phyloP scores from a whole-genome alignment of 768 basidiomycete species.

The Suillus lakei region DNA sequence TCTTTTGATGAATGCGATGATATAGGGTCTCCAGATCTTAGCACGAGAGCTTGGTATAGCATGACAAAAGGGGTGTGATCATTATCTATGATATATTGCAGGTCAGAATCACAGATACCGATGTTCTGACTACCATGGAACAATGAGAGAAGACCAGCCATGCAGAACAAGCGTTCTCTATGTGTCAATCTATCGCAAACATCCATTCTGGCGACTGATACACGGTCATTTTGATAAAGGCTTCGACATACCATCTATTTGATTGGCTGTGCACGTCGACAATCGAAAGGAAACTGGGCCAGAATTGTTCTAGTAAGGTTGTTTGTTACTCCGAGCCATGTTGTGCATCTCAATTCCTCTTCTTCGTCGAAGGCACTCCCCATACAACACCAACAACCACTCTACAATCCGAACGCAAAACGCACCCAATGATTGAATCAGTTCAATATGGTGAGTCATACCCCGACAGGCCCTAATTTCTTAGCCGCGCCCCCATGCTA shows the following conservation, averaged over 20 bases:
- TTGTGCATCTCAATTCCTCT: too few relatives aligned
- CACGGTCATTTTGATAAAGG: conserved; percentile 29
- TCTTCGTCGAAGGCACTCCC: too few relatives aligned
- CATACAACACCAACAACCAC: too few relatives aligned
- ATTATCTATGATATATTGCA: background rate
- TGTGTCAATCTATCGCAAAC: conserved; percentile 90
- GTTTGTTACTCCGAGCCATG: too few relatives aligned
- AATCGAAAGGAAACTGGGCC: background rate
- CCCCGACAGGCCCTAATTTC: too few relatives aligned
- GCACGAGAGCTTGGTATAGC: background rate
- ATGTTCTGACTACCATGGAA: conserved; percentile 56
- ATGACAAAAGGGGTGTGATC: background rate
- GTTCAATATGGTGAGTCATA: too few relatives aligned
- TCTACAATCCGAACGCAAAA: too few relatives aligned
- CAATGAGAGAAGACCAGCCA: conserved; percentile 64
- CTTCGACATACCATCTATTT: too few relatives aligned
- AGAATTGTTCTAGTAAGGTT: too few relatives aligned
- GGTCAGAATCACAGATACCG: background rate
- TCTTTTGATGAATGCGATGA: background rate
- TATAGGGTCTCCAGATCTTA: conserved; percentile 1
- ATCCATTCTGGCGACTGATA: conserved; percentile 74
- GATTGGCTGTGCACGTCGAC: background rate
- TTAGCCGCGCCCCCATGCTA: too few relatives aligned
- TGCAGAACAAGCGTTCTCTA: conserved; percentile 61
- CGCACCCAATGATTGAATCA: too few relatives aligned